phyloP scores from a whole-genome alignment of 2,329 filamentous ascomycete species.

The Exophiala spinifera region DNA sequence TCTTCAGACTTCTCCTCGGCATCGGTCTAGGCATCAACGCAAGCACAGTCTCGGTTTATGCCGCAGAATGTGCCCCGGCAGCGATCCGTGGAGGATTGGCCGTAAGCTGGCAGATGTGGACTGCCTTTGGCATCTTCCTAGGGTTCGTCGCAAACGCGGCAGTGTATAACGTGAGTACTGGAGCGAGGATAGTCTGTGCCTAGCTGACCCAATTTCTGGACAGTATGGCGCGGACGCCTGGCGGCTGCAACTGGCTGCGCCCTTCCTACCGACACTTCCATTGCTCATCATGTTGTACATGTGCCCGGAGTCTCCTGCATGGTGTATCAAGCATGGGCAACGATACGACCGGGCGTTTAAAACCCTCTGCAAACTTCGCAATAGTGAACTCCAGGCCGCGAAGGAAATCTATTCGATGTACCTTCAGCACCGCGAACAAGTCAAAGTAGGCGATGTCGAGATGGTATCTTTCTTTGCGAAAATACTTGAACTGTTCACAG shows the following conservation, averaged over 20 bases:
- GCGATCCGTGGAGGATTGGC: conserved; percentile 50
- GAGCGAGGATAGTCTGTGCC: neutral
- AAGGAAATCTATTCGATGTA: conserved; percentile 54
- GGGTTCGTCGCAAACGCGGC: conserved; percentile 64
- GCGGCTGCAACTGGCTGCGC: conserved; percentile 62
- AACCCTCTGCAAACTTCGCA: conserved; percentile 57
- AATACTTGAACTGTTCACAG: conserved; percentile 33
- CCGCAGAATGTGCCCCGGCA: conserved; percentile 48
- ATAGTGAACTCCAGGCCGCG: conserved; percentile 55
- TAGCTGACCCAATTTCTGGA: neutral
- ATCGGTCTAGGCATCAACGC: conserved; percentile 38
- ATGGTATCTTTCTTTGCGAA: conserved; percentile 31
- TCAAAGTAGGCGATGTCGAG: neutral
- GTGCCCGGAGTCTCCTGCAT: conserved; percentile 64
- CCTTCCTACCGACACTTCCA: conserved; percentile 63
- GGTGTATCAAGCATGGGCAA: conserved; percentile 61
- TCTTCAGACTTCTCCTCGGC: conserved; percentile 49
- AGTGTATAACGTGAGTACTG: conserved; percentile 52
- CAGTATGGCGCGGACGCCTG: conserved; percentile 53
- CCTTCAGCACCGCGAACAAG: conserved; percentile 49
- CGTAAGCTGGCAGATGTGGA: conserved; percentile 55
- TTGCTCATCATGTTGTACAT: conserved; percentile 57
- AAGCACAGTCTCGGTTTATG: conserved; percentile 48
- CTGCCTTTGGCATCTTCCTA: conserved; percentile 60
- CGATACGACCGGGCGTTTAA: conserved; percentile 56